Evolutionary conservation across 2,329 filamentous ascomycete genomes (phyloP).

Genomic region (Alternaria dauci): DNA sequence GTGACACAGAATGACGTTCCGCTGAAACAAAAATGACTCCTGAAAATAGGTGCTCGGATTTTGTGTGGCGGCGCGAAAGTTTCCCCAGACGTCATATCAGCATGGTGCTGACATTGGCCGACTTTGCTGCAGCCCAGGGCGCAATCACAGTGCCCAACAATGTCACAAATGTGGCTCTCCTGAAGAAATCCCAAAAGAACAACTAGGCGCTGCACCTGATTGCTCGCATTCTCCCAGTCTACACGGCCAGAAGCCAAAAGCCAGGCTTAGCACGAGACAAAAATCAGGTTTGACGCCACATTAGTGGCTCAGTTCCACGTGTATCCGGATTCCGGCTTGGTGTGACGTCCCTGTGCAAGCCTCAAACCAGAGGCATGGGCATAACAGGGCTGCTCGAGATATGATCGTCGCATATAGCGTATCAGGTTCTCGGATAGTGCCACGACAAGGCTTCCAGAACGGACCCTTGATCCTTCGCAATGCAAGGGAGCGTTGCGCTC

Average conservation of each 20-base stretch:
- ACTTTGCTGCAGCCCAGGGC: conserved; percentile 7
- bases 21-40: conserved; percentile 11
- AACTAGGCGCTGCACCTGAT: conserved; percentile 9
- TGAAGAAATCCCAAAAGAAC: neutral
- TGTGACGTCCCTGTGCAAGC: conserved; percentile 23
- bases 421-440: conserved; percentile 8
- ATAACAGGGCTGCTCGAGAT: conserved; percentile 5
- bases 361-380: conserved; percentile 6
- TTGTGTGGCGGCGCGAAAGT: neutral
- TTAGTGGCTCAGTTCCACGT: conserved; percentile 33
- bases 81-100: conserved; percentile 17
- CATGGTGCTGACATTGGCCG: conserved; percentile 16
- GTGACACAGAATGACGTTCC: conserved; percentile 23
- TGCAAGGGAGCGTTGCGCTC: conserved; percentile 1
- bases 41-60: neutral
- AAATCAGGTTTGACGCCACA: conserved; percentile 29
- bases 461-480: conserved; percentile 10
- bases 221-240: conserved; percentile 11
- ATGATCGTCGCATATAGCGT: conserved; percentile 10
- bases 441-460: conserved; percentile 19
- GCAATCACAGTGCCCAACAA: conserved; percentile 12
- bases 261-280: neutral
- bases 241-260: conserved; percentile 14
- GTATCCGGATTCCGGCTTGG: conserved; percentile 7
- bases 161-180: conserved; percentile 5